Evolutionary conservation across 2,329 filamentous ascomycete species (phyloP), one percentile per base, ranked within the genome.

Genomic region (Arthroderma sp.): DNA sequence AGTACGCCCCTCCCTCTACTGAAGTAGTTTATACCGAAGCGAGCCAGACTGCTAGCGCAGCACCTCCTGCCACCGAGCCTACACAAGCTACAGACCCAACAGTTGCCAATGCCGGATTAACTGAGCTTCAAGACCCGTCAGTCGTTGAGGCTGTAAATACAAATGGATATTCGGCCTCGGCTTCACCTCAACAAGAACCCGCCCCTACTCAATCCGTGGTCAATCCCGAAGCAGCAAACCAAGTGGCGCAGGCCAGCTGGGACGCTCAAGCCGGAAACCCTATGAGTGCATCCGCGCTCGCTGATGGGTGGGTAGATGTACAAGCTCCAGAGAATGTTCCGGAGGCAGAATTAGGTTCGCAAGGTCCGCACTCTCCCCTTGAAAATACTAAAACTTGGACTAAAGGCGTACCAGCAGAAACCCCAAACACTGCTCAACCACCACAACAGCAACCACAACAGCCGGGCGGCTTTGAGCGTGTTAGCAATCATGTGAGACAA

Each of bases 281-380:
- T 10, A 50, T 61, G 22, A 66, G 69, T 41, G 67, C 72, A 45
- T 67, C 72, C 27, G 59, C 72, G 8, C 60, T 60, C 36, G 68
- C 71, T 29, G 83, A 88, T 52, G 75, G 72, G 43, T 91, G 85
- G 77, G 81, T 93, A 48, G 78, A 86, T 60, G 71, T 85, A 38
- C 78, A 85, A 42, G 84, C 91, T 49, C 77, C 73, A 33, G 5
- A 67, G 68, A 6, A 62, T 67, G 30, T 15, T 22, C 22, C 42
- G 11, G 43, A 41, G 38, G 38, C 30, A 33, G 30, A 33, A 32
- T 31, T 40, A 38, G 33, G 44, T 7, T 15, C 36, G 29, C 46
- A 41, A 42, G 45, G 32, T 40, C 31, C 40, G 27, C 39, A 15
- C 6, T 44, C 36, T 22, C 44, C 48, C 1, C 37, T 37, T 34